Base-by-base conservation (phyloP, 257 asterid species). In the Salvia miltiorrhiza region DNA sequence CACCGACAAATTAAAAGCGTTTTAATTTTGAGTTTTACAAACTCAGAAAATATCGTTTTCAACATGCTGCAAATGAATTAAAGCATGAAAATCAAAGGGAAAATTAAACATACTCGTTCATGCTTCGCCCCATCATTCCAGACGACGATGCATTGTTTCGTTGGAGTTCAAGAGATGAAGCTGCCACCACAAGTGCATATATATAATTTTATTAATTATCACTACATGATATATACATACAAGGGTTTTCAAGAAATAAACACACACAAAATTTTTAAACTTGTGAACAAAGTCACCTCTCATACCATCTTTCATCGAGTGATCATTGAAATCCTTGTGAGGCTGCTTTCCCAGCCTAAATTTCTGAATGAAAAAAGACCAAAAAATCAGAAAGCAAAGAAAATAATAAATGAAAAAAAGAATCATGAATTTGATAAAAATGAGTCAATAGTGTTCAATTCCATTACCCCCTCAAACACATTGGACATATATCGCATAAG, bases 271-370 rank as follows among this genome's bases (percentile, higher is more conserved):
- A 17, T n/a, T 14, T 24, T 21, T 20, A 69, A 49, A 55, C 2
- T 6, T 32, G 23, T 33, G 32, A 33, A 37, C 10, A 75, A 41
- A 58, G 53, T 67, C 77, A 30, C 35, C 35, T 30, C 35, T 30
- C 35, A 30, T 84, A 82, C 96, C 84, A 81, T 90, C 97, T 86
- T 91, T 91, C 76, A 93, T 78, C 0, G 97, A 89, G 68, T 90
- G 99, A 81, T 93, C 97, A 75, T 75, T 85, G 82, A 86, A 91
- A 65, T 94, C 99, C 87, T 94, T 94, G 92, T 94, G 99, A 23
- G 97, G 97, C 79, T 91, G 99, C 80, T 94, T 94, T 68, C 99
- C 99, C 35, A 94, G 86, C 84, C 99, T 87, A 75, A 91, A 94
- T 84, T 94, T 94, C 99, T 94, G 77, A 49, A 63, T 63, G n/a